phyloP scores from a whole-genome alignment of 1,284 basidiomycete genomes.

The Athelia psychrophila region DNA sequence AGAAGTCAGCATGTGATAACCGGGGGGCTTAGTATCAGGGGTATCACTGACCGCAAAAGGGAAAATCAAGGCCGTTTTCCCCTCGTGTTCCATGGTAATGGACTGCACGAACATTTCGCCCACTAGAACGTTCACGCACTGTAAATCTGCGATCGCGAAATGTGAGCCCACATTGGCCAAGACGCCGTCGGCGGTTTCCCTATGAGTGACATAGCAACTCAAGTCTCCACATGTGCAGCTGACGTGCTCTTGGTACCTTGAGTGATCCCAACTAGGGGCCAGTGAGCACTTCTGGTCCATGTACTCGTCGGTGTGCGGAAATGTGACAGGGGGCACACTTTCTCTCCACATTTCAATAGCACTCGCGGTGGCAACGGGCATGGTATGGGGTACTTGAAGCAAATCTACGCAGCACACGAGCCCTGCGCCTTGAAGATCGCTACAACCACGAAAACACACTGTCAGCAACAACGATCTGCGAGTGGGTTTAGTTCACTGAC shows the following conservation, averaged over 20 bases:
- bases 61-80: constrained; percentile 37
- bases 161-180: constrained; percentile 21
- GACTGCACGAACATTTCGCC: constrained; percentile 34
- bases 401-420: constrained; percentile 40
- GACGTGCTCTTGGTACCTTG: too few species aligned
- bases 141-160: constrained; percentile 25
- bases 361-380: too few species aligned
- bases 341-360: too few species aligned
- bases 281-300: too few species aligned
- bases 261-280: too few species aligned
- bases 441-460: too few species aligned
- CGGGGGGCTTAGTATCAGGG: constrained; percentile 11
- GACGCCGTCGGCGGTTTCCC: constrained; percentile 9
- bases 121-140: constrained; percentile 28
- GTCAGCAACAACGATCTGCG: too few species aligned
- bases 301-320: too few species aligned
- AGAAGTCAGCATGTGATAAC: constrained; percentile 33
- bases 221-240: neutral
- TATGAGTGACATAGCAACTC: neutral
- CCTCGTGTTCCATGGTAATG: constrained; percentile 30
- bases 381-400: constrained; percentile 19
- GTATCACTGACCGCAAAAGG: too few species aligned
- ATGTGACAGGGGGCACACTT: too few species aligned
- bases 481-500: constrained; percentile 5
- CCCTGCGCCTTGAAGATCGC: constrained; percentile 23